These are phyloP conservation scores for Xylaria sp. DNA, from an alignment of 2,329 filamentous ascomycete species.

Conservation along the genomic window DNA sequence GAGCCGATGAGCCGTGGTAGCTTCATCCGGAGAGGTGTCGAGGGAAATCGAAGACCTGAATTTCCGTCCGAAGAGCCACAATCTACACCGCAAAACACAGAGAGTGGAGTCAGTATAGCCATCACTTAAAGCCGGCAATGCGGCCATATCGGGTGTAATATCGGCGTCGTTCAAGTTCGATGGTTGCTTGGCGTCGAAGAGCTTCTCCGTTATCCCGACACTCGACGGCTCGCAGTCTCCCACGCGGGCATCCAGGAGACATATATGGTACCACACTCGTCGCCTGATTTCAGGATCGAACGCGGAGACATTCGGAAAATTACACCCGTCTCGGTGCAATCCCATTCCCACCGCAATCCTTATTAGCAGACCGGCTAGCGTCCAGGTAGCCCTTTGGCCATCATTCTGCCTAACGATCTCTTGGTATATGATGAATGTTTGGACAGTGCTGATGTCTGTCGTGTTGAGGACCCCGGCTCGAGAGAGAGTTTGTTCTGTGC, in stretches of 20 bases:
- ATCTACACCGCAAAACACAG: conserved; percentile 24
- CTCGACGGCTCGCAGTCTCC: conserved; percentile 25
- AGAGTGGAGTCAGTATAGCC: conserved; percentile 21
- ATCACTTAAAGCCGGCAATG: conserved; percentile 16
- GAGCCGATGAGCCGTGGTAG: neutral
- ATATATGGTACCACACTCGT: conserved; percentile 29
- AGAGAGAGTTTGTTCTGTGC: conserved; percentile 24
- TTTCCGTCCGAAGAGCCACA: conserved; percentile 21
- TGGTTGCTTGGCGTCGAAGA: conserved; percentile 25
- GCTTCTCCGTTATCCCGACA: conserved; percentile 17
- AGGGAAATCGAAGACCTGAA: conserved; percentile 18
- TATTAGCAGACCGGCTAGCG: conserved; percentile 11
- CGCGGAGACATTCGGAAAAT: conserved; percentile 22
- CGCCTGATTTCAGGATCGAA: conserved; percentile 28
- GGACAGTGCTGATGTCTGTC: conserved; percentile 24
- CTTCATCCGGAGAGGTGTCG: conserved; percentile 9
- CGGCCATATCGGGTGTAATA: conserved; percentile 23
- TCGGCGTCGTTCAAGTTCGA: conserved; percentile 30
- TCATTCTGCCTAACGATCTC: conserved; percentile 17
- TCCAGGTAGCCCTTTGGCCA: conserved; percentile 28
- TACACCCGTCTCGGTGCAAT: conserved; percentile 23
- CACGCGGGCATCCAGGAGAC: conserved; percentile 19
- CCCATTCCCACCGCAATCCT: conserved; percentile 26
- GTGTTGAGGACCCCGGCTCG: conserved; percentile 26
- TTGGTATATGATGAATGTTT: conserved; percentile 27